phyloP scores from a whole-genome alignment of 345 rosid genomes.

The Stellera chamaejasme region DNA sequence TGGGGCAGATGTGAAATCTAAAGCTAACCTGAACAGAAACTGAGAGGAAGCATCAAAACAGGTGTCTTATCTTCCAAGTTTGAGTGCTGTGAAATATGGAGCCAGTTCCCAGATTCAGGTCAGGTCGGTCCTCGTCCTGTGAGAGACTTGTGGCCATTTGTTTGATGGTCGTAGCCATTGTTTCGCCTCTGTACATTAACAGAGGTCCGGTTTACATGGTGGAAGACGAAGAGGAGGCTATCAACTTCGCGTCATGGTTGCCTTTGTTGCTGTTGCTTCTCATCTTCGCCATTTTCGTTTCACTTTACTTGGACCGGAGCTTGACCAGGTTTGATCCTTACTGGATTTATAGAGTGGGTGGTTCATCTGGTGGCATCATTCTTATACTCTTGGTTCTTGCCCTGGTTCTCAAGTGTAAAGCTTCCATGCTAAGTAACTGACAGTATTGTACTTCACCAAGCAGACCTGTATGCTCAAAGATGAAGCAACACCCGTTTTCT shows the following conservation, averaged over 20 bases:
- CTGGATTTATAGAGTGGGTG: conserved; percentile 90
- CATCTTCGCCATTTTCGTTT: conserved; percentile 41
- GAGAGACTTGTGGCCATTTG: conserved; percentile 50
- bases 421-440: conserved; percentile 3
- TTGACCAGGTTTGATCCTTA: conserved; percentile 61
- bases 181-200: conserved; percentile 70
- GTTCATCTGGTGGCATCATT: conserved; percentile 75
- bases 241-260: conserved; percentile 28
- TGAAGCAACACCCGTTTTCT: too few species aligned
- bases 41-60: too few species aligned
- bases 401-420: conserved; percentile 50
- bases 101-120: conserved; percentile 7
- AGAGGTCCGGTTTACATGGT: conserved; percentile 20
- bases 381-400: conserved; percentile 59
- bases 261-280: conserved; percentile 49
- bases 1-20: too few species aligned
- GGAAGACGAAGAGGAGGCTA: conserved; percentile 39
- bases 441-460: too few species aligned
- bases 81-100: background rate
- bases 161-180: conserved; percentile 43
- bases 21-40: too few species aligned
- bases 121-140: conserved; percentile 28
- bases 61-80: too few species aligned
- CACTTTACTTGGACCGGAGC: conserved; percentile 51
- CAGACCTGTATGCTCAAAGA: too few species aligned